Conservation (phyloP, 495 filamentous ascomycete species). For the Neurospora sp. region DNA sequence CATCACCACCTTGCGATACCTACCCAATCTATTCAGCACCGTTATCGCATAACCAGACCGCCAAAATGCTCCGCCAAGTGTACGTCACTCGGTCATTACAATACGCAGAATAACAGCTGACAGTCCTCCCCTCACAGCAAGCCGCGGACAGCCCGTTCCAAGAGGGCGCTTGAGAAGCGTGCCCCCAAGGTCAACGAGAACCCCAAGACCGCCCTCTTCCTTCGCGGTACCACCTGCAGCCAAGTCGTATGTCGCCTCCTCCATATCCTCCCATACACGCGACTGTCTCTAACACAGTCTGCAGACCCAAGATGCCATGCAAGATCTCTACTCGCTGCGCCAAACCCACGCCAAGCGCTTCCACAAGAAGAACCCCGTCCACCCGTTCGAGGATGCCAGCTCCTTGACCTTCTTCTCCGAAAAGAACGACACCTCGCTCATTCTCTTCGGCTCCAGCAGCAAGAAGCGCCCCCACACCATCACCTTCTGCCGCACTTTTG, state of each 20-base stretch:
- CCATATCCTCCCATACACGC: neutral
- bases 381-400: slow-evolving; percentile 83
- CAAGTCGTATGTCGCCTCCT: slow-evolving; percentile 40
- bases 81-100: slow-evolving; percentile 4
- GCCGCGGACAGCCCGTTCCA: slow-evolving; percentile 87
- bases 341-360: slow-evolving; percentile 74
- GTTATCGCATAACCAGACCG: neutral
- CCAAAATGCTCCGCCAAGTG: slow-evolving; percentile 27
- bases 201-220: slow-evolving; percentile 74
- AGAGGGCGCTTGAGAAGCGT: slow-evolving; percentile 81
- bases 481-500: slow-evolving; percentile 74
- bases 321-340: slow-evolving; percentile 72
- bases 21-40: neutral
- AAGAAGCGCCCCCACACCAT: slow-evolving; percentile 92
- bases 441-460: slow-evolving; percentile 66
- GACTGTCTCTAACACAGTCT: neutral
- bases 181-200: slow-evolving; percentile 84
- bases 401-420: slow-evolving; percentile 85
- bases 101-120: neutral
- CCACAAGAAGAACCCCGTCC: slow-evolving; percentile 80
- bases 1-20: neutral
- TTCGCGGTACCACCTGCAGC: slow-evolving; percentile 74
- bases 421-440: slow-evolving; percentile 77
- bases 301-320: slow-evolving; percentile 57
- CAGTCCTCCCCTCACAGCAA: slow-evolving; percentile 44